phyloP scores from a whole-genome alignment of 441 rosid genomes.

The Euphorbia corollata region DNA sequence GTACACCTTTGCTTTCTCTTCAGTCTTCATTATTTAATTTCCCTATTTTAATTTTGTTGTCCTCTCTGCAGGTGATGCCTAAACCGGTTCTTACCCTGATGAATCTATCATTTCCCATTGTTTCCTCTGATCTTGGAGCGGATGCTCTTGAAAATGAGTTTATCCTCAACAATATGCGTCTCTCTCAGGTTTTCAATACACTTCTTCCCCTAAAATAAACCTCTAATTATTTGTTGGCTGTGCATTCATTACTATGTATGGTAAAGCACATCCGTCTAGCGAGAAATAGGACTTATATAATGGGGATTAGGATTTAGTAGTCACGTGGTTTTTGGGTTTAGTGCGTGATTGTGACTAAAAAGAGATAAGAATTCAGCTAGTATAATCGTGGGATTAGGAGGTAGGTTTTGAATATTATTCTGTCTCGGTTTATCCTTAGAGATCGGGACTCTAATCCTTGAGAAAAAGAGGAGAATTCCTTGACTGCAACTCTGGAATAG shows the following conservation, averaged over 20 bases:
- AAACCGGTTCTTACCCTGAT: constrained; percentile 71
- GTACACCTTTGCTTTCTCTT: constrained; percentile 27
- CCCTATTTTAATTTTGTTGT: constrained; percentile 12
- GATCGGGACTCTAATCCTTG: too few species aligned
- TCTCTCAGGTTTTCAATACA: constrained; percentile 50
- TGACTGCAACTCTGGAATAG: too few species aligned
- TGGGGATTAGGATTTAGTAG: not conserved
- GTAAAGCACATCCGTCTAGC: too few species aligned
- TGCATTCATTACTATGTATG: not conserved
- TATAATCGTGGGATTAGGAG: too few species aligned
- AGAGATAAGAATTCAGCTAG: too few species aligned
- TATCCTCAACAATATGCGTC: constrained; percentile 51
- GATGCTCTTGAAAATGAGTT: constrained; percentile 86
- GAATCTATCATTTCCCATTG: constrained; percentile 64
- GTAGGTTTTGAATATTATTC: too few species aligned
- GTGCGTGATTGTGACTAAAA: too few species aligned
- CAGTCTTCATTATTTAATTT: not conserved
- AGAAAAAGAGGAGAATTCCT: too few species aligned
- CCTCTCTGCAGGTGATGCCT: constrained; percentile 66
- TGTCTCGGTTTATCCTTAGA: too few species aligned
- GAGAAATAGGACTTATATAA: too few species aligned
- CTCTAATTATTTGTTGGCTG: not conserved
- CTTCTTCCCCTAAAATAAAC: not conserved
- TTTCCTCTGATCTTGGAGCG: constrained; percentile 88
- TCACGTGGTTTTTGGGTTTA: too few species aligned